Percentiles rank a stretch among this genome's conserved stretches.
Conservation (phyloP, 768 basidiomycete genomes). For the Gautieria morchelliformis region DNA sequence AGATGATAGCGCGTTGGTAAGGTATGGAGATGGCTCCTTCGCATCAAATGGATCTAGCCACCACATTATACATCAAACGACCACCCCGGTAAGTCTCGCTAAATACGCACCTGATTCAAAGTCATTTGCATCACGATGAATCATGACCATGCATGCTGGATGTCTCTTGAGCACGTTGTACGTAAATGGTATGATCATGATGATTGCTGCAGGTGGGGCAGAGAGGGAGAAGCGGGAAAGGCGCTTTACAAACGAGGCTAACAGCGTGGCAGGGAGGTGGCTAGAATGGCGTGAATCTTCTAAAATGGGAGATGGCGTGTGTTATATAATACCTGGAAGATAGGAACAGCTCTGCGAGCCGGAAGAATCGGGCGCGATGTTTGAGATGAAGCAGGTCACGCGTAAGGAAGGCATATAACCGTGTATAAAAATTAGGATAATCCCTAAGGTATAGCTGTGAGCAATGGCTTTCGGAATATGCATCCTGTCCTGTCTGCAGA, state of each 20-base stretch:
- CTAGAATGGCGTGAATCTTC: conserved; percentile 27
- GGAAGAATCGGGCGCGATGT: conserved; percentile 91
- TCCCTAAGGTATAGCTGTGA: conserved; percentile 44
- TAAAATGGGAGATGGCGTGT: neutral
- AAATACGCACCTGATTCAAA: conserved; percentile 9
- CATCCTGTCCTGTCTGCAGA: too few relatives aligned
- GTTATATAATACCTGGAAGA: conserved; percentile 66
- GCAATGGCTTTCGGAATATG: too few relatives aligned
- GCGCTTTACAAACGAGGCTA: conserved; percentile 92
- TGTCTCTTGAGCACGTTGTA: conserved; percentile 93
- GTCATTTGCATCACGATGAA: conserved; percentile 48
- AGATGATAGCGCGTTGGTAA: conserved; percentile 73
- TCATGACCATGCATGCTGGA: conserved; percentile 86
- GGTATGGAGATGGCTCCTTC: conserved; percentile 59
- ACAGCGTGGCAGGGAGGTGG: conserved; percentile 80
- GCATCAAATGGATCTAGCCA: conserved; percentile 59
- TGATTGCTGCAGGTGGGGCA: conserved; percentile 83
- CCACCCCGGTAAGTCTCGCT: neutral
- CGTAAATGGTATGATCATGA: conserved; percentile 86
- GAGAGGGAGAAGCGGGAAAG: conserved; percentile 74
- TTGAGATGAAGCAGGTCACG: conserved; percentile 83
- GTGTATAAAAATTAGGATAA: conserved; percentile 91
- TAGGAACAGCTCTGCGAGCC: conserved; percentile 83
- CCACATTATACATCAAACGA: neutral
- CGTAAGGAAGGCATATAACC: conserved; percentile 84